Percentiles rank a stretch among this genome's conserved stretches.
Evolutionary conservation across 208 protist genomes (phyloP).

Genomic region (Wallacemonas rigidus): DNA sequence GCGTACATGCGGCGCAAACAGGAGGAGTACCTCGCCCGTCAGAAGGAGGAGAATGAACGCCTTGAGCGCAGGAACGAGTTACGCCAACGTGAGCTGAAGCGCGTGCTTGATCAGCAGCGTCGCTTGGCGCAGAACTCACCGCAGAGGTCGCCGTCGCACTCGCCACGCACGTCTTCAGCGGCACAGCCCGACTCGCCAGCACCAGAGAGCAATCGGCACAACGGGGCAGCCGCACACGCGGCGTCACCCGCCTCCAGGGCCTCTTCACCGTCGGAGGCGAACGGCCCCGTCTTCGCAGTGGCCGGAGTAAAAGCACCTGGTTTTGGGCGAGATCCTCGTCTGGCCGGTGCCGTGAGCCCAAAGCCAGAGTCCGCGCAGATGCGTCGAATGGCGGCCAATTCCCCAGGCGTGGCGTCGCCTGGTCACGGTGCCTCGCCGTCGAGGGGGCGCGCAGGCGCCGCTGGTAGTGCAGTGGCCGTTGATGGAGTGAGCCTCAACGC

Average conservation of each 20-base stretch:
- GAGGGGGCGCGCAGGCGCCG: too few species aligned
- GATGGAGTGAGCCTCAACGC: neutral
- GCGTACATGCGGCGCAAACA: conserved; percentile 89
- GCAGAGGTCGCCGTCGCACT: conserved; percentile 2
- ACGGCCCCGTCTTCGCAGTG: neutral
- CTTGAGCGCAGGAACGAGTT: conserved; percentile 55
- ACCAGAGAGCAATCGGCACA: neutral
- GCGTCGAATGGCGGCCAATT: conserved; percentile 8
- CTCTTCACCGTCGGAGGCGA: neutral
- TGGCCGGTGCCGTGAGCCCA: neutral
- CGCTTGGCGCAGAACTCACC: conserved; percentile 21
- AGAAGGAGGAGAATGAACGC: conserved; percentile 56
- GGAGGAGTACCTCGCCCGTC: conserved; percentile 75
- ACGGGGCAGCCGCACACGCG: neutral
- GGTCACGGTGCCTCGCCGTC: neutral
- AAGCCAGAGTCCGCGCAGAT: neutral
- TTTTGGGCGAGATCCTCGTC: conserved; percentile 38
- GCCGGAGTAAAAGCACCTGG: conserved; percentile 1
- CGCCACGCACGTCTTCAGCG: conserved; percentile 4
- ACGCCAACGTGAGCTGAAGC: conserved; percentile 60
- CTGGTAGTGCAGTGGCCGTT: too few species aligned
- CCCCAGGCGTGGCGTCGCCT: neutral
- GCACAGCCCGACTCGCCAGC: neutral
- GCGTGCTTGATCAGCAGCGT: conserved; percentile 67
- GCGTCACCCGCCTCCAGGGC: neutral